Percentiles rank a stretch among this genome's conserved stretches.
phyloP scores from a whole-genome alignment of 2,329 filamentous ascomycete species.

The Arachnopeziza araneosa region DNA sequence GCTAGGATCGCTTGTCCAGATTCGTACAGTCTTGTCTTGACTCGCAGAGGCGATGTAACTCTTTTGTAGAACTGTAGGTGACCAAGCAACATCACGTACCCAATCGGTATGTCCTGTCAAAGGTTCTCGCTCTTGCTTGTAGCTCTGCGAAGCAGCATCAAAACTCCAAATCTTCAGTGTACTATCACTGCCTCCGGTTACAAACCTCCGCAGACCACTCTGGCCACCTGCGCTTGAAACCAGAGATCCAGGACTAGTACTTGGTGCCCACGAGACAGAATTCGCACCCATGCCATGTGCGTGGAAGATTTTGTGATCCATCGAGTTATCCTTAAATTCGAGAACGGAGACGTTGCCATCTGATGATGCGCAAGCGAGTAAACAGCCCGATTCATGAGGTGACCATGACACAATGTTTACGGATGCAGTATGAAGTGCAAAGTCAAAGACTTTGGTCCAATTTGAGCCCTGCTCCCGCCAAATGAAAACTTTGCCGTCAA shows the following conservation, averaged over 20 bases:
- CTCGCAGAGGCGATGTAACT: slow-evolving; percentile 93
- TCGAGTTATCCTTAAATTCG: slow-evolving; percentile 94
- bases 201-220: slow-evolving; percentile 71
- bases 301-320: slow-evolving; percentile 82
- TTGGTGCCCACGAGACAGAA: slow-evolving; percentile 90
- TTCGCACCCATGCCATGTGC: slow-evolving; percentile 95
- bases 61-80: slow-evolving; percentile 88
- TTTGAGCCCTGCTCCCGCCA: slow-evolving; percentile 79
- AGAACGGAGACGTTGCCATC: slow-evolving; percentile 92
- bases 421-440: slow-evolving; percentile 86
- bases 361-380: slow-evolving; percentile 89
- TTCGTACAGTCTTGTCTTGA: slow-evolving; percentile 94
- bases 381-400: slow-evolving; percentile 91
- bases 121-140: slow-evolving; percentile 56
- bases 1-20: slow-evolving; percentile 79
- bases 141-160: slow-evolving; percentile 55
- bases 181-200: slow-evolving; percentile 93
- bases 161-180: slow-evolving; percentile 89
- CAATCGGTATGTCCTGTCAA: slow-evolving; percentile 86
- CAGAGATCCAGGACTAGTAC: slow-evolving; percentile 75
- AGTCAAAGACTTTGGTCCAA: slow-evolving; percentile 88
- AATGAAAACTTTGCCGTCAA: slow-evolving; percentile 97
- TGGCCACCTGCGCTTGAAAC: slow-evolving; percentile 64
- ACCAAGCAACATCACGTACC: slow-evolving; percentile 98
- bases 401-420: slow-evolving; percentile 98